phyloP scores from a whole-genome alignment of 1,284 basidiomycete species.

The Ustilago sp. region DNA sequence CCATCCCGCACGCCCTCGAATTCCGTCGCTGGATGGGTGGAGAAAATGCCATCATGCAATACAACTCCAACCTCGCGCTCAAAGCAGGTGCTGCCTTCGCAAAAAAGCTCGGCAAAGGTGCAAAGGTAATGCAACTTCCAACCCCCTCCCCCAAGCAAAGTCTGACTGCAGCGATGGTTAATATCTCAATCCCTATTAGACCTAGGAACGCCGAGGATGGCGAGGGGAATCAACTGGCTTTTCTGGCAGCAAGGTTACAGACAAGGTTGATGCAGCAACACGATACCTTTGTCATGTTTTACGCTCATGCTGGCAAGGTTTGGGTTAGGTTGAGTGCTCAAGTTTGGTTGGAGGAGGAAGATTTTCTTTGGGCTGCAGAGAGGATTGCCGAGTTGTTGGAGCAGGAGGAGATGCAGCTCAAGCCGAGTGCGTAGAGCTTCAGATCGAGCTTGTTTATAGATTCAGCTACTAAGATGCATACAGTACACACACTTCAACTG shows the following conservation, averaged over 20 bases:
- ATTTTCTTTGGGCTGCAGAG: conserved; percentile 49
- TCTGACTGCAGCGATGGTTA: conserved; percentile 50
- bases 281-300: conserved; percentile 41
- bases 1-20: conserved; percentile 75
- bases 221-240: conserved; percentile 4
- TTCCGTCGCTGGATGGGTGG: conserved; percentile 86
- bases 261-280: conserved; percentile 22
- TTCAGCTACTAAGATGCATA: too few species aligned
- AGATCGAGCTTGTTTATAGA: not conserved
- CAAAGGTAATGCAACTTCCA: conserved; percentile 22
- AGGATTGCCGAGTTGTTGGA: conserved; percentile 19
- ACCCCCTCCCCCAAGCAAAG: not conserved
- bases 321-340: conserved; percentile 56
- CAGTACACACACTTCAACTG: too few species aligned
- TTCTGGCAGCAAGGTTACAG: conserved; percentile 23
- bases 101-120: conserved; percentile 72
- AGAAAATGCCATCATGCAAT: conserved; percentile 80
- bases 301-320: conserved; percentile 44
- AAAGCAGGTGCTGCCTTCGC: conserved; percentile 77
- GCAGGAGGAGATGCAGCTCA: conserved; percentile 22
- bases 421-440: conserved; percentile 8
- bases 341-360: conserved; percentile 50
- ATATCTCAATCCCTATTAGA: conserved; percentile 39
- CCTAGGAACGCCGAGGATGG: not conserved
- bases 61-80: conserved; percentile 80